Evolutionary conservation across 2,329 filamentous ascomycete genomes (phyloP).

Genomic region (Beauveria pseudobassiana): DNA sequence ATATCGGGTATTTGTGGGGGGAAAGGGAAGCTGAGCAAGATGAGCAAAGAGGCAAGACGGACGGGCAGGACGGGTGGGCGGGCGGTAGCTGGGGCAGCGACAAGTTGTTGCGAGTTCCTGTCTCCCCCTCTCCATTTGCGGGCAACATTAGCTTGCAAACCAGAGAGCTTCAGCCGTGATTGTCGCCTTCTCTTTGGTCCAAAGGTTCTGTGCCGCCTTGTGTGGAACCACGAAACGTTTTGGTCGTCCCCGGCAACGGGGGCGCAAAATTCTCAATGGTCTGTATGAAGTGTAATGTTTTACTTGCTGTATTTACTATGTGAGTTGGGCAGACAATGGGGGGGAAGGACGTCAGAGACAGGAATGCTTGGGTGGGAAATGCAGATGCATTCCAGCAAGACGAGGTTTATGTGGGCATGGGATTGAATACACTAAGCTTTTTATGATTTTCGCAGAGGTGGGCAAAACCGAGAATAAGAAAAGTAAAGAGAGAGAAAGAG

Average conservation of each 20-base stretch:
- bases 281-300: not conserved
- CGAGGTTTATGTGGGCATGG: not conserved
- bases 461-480: no score
- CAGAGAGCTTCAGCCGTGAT: no score
- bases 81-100: slow-evolving; percentile 9
- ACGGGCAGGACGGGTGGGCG: not conserved
- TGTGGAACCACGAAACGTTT: not conserved
- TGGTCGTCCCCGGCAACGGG: slow-evolving; percentile 5
- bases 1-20: slow-evolving; percentile 11
- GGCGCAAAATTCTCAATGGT: not conserved
- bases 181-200: no score
- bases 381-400: slow-evolving; percentile 7
- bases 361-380: slow-evolving; percentile 5
- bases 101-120: not conserved
- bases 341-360: not conserved
- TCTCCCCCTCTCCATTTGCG: not conserved
- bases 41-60: not conserved
- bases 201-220: no score
- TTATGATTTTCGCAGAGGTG: no score
- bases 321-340: not conserved
- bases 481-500: no score
- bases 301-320: not conserved
- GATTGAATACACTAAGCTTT: no score
- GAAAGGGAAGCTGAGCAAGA: not conserved
- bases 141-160: no score